Conservation (phyloP, 1,284 basidiomycete species). For the Leccinum subrobustum region DNA sequence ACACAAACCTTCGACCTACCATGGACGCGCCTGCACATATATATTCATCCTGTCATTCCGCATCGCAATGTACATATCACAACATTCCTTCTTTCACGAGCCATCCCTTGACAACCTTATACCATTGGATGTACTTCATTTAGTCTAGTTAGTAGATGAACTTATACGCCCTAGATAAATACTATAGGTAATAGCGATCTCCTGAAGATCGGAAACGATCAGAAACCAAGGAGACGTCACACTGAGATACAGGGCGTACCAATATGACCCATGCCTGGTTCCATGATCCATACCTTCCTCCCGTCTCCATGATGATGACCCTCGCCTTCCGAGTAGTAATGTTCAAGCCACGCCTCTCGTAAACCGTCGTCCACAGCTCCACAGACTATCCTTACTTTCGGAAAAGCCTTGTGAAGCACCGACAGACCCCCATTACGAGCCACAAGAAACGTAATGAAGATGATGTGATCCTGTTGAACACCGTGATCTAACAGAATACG, state of each 20-base stretch:
- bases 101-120: constrained; percentile 4
- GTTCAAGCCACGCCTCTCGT: constrained; percentile 67
- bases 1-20: constrained; percentile 6
- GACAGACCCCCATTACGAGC: constrained; percentile 78
- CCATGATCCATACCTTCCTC: constrained; percentile 70
- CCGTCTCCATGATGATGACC: constrained; percentile 39
- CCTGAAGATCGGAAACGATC: constrained; percentile 31
- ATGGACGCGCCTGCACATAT: background rate
- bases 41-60: constrained; percentile 7
- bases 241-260: constrained; percentile 42
- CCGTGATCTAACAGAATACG: constrained; percentile 95
- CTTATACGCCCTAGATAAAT: background rate
- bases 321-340: constrained; percentile 45
- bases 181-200: constrained; percentile 47
- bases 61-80: constrained; percentile 14
- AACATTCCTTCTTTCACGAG: constrained; percentile 12
- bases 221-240: constrained; percentile 1
- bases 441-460: constrained; percentile 89
- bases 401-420: constrained; percentile 81
- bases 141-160: constrained; percentile 9
- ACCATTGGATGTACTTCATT: constrained; percentile 4
- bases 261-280: constrained; percentile 82
- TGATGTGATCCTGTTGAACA: constrained; percentile 80
- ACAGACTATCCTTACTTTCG: constrained; percentile 77
- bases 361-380: constrained; percentile 78